Conservation (phyloP, 805 yeast genomes). For the Hanseniaspora singularis region DNA sequence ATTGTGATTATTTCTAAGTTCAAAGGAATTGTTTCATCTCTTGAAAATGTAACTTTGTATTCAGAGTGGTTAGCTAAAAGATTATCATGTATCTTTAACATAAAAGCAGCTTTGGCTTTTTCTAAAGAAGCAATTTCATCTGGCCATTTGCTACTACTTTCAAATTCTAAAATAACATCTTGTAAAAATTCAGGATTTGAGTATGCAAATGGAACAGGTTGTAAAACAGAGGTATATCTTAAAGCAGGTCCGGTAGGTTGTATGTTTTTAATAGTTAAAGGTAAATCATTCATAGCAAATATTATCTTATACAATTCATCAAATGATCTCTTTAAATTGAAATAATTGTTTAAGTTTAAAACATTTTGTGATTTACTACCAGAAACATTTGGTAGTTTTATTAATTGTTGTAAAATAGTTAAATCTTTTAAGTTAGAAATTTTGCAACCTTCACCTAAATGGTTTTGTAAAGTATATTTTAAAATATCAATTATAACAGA, state of each 20-base stretch:
- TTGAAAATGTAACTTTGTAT: conserved; percentile 49
- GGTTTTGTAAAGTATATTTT: conserved; percentile 50
- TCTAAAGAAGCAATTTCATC: conserved; percentile 77
- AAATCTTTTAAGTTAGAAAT: conserved; percentile 28
- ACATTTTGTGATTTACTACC: conserved; percentile 45
- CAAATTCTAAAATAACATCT: conserved; percentile 75
- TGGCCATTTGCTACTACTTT: conserved; percentile 89
- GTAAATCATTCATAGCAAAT: conserved; percentile 42
- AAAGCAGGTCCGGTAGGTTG: conserved; percentile 63
- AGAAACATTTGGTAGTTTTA: conserved; percentile 52
- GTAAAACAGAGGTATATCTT: conserved; percentile 61
- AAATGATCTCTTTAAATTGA: conserved; percentile 38
- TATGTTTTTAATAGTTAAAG: conserved; percentile 59
- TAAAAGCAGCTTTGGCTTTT: conserved; percentile 79
- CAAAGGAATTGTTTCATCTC: conserved; percentile 58
- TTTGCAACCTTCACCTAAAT: conserved; percentile 36
- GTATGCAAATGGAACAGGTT: conserved; percentile 72
- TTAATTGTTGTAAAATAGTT: conserved; percentile 36
- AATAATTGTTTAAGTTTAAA: conserved; percentile 34
- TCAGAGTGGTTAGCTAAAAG: conserved; percentile 35
- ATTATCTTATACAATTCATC: conserved; percentile 46
- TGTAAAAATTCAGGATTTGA: conserved; percentile 69
- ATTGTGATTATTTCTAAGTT: conserved; percentile 46
- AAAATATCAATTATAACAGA: conserved; percentile 58
- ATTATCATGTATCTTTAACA: conserved; percentile 52